Base-by-base conservation (phyloP, 176 grass and related monocot species). In the Oryza australiensis region DNA sequence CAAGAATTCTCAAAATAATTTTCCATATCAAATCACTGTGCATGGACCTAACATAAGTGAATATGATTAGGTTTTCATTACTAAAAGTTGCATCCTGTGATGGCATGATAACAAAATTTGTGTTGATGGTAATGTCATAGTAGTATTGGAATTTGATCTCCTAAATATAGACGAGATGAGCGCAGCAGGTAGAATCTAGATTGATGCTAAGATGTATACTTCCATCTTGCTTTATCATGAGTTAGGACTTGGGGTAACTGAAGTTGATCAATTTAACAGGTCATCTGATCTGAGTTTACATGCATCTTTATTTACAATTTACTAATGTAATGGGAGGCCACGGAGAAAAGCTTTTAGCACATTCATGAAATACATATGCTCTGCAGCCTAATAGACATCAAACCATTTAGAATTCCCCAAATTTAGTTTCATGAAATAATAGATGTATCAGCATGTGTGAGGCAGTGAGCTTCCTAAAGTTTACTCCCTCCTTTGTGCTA, bases 401-500 rank as follows among this genome's bases (percentile, higher is more conserved):
- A 66, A 66, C 22, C 33, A 77, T 81, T 69, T 28, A 82, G 42
- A 89, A 77, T 75, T 48, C 27, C 23, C 77, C 41, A 35, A 26
- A 72, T 64, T 41, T 43, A 12, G 22, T 28, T 12, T 24, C 16
- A 18, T 53, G 53, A 48, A 26, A 71, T 20, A 30, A 34, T 13
- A 41, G 20, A 24, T 76, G 29, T 64, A 64, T 75, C 23, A 24
- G 24, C 66, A 42, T 81, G 55, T 62, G 41, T 32, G 14, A n/a
- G n/a, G n/a, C n/a, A n/a, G n/a, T n/a, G n/a, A 1, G 4, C 33
- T 7, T 62, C 68, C 14, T 33, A 34, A 20, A 65, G 37, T 40
- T 28, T 49, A 8, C 9, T 35, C 10, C 28, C 26, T 29, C 69
- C 22, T 59, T 64, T n/a, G n/a, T n/a, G n/a, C n/a, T n/a, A n/a